Evolutionary conservation across 1,139 yeast species (phyloP).

Genomic region (Candida smagusa): DNA sequence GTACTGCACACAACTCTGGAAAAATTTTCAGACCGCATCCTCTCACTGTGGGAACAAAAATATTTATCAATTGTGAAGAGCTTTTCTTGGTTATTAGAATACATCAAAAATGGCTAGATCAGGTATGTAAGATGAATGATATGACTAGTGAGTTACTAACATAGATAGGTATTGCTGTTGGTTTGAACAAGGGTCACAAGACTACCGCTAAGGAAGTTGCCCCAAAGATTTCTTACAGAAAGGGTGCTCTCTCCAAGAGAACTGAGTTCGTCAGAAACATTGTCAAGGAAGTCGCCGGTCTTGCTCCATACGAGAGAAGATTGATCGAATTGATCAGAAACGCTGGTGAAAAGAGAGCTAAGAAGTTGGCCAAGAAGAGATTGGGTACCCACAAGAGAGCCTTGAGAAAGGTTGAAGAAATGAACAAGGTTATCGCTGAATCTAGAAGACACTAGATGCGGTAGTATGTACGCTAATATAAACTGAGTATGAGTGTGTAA

Average conservation of each 20-base stretch:
- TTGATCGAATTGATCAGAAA: slow-evolving; percentile 98
- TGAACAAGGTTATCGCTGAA: slow-evolving; percentile 95
- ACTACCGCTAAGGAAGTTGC: slow-evolving; percentile 90
- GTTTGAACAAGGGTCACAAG: slow-evolving; percentile 99
- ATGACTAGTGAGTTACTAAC: slow-evolving; percentile 17
- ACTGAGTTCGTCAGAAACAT: slow-evolving; percentile 92
- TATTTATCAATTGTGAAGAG: slow-evolving; percentile 12
- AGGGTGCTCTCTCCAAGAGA: slow-evolving; percentile 96
- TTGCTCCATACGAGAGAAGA: slow-evolving; percentile 99
- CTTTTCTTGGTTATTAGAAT: slow-evolving; percentile 11
- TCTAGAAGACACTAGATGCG: slow-evolving; percentile 72
- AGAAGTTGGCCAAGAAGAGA: slow-evolving; percentile 99
- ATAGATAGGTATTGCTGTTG: slow-evolving; percentile 87
- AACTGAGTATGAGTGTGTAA: neutral
- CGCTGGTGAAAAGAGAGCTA: slow-evolving; percentile 99
- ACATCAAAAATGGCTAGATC: slow-evolving; percentile 54
- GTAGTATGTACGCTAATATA: slow-evolving; percentile 13
- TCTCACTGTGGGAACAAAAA: slow-evolving; percentile 4
- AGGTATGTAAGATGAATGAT: slow-evolving; percentile 44
- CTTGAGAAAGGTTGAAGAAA: slow-evolving; percentile 98
- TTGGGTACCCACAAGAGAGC: slow-evolving; percentile 99
- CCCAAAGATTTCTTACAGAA: slow-evolving; percentile 94
- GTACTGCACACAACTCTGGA: neutral
- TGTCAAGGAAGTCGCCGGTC: slow-evolving; percentile 97
- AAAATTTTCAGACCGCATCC: slow-evolving; percentile 7